Evolutionary conservation across 116 monocot species (phyloP).

Genomic region (Dioscorea cayenensis): DNA sequence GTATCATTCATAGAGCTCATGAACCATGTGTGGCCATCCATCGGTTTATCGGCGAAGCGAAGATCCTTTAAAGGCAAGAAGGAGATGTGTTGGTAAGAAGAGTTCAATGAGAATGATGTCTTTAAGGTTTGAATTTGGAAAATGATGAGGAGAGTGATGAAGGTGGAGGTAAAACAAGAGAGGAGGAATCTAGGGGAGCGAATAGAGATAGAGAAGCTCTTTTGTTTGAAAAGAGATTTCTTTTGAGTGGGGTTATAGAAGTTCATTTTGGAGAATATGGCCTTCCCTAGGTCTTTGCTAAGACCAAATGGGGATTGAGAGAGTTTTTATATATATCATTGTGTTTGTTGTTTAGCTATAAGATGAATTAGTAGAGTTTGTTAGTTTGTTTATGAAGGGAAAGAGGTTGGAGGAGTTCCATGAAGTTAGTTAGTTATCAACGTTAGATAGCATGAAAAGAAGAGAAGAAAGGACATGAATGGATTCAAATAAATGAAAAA

Average conservation of each 20-base stretch:
- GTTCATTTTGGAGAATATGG: neutral
- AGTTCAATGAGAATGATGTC: neutral
- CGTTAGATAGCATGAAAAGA: no score
- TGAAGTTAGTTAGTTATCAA: no score
- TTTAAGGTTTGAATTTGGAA: conserved; percentile 30
- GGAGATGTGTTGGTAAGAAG: conserved; percentile 4
- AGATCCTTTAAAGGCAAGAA: conserved; percentile 42
- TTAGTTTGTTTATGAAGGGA: no score
- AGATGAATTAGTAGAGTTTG: no score
- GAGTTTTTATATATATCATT: neutral
- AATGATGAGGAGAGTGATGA: conserved; percentile 27
- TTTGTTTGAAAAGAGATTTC: neutral
- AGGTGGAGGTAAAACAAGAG: conserved; percentile 9
- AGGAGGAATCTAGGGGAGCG: neutral
- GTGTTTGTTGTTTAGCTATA: no score
- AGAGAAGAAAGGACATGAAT: no score
- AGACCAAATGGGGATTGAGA: neutral
- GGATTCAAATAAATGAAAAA: no score
- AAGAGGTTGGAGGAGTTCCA: no score
- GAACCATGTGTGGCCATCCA: conserved; percentile 46
- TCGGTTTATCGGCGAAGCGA: conserved; percentile 11
- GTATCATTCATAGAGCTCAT: conserved; percentile 61
- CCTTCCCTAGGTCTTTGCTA: neutral
- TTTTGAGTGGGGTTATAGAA: neutral
- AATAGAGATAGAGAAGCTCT: neutral